Conservation (phyloP, 306 rosid species). For the Prosopis cineraria region DNA sequence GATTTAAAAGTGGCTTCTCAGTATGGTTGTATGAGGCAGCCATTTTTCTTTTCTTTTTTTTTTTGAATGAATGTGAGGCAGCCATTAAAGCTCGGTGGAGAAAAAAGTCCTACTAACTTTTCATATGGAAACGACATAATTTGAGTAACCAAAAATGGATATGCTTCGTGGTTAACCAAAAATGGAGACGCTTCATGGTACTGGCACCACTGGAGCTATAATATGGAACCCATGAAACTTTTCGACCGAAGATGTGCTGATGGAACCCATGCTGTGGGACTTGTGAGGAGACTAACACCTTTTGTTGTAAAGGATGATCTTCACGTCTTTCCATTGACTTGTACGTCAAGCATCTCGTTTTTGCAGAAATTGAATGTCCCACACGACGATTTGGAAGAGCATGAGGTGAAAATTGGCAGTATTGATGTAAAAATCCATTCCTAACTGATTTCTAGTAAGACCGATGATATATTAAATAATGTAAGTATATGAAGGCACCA, state of each 20-base stretch:
- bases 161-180: no score
- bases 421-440: constrained; percentile 16
- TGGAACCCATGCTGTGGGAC: constrained; percentile 34
- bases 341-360: constrained; percentile 34
- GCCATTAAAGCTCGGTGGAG: neutral
- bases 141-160: neutral
- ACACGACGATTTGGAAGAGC: constrained; percentile 43
- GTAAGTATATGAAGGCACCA: no score
- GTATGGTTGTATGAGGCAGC: neutral
- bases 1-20: neutral
- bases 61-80: no score
- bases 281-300: constrained; percentile 38
- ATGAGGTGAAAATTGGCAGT: neutral
- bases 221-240: constrained; percentile 21
- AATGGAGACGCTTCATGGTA: neutral
- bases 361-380: constrained; percentile 36
- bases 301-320: constrained; percentile 42
- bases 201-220: no score
- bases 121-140: neutral
- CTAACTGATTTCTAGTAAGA: neutral
- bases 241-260: constrained; percentile 34
- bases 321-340: constrained; percentile 20
- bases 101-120: neutral
- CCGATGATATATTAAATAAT: no score
- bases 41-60: no score